These are phyloP conservation scores for Sodiomyces alkalinus DNA, from an alignment of 2,329 filamentous ascomycete genomes.

Conservation along the genomic window DNA sequence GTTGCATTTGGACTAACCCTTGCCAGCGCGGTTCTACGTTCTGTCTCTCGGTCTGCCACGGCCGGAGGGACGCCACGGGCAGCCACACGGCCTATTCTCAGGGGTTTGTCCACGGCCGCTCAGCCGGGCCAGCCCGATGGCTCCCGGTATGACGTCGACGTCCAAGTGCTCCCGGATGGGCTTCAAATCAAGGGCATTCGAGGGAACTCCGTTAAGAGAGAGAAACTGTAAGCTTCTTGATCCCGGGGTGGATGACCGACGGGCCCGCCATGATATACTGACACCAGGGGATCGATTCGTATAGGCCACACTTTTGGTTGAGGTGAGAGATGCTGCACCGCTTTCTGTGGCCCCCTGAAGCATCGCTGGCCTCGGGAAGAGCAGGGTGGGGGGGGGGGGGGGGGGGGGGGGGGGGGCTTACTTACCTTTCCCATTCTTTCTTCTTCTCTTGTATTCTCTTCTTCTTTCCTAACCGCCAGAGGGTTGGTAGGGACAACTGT, in stretches of 20 bases:
- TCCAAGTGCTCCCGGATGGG: constrained; percentile 2
- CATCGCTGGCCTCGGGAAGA: too few relatives aligned
- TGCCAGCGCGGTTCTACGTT: too few relatives aligned
- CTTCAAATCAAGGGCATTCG: constrained; percentile 3
- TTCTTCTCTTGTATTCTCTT: not conserved
- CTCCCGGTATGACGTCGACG: constrained; percentile 1
- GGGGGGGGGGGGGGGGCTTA: too few relatives aligned
- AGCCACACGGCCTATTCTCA: not conserved
- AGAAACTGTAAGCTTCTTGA: constrained; percentile 5
- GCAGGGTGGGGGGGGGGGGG: too few relatives aligned
- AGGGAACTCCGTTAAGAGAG: constrained; percentile 2
- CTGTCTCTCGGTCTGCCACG: too few relatives aligned
- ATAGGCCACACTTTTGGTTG: constrained; percentile 8
- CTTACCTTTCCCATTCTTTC: too few relatives aligned
- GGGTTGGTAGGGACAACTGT: constrained; percentile 22
- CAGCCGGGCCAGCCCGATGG: not conserved
- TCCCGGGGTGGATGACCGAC: constrained; percentile 1
- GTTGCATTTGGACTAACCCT: too few relatives aligned
- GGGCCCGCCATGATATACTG: not conserved
- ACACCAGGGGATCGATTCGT: not conserved
- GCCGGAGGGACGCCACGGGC: too few relatives aligned
- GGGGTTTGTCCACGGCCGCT: not conserved
- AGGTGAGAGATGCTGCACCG: constrained; percentile 3
- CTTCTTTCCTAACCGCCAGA: constrained; percentile 1
- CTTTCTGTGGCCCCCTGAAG: too few relatives aligned